These are phyloP conservation scores for Mortierella sp. DNA, from an alignment of 371 early-diverging fungal species.

Conservation along the genomic window DNA sequence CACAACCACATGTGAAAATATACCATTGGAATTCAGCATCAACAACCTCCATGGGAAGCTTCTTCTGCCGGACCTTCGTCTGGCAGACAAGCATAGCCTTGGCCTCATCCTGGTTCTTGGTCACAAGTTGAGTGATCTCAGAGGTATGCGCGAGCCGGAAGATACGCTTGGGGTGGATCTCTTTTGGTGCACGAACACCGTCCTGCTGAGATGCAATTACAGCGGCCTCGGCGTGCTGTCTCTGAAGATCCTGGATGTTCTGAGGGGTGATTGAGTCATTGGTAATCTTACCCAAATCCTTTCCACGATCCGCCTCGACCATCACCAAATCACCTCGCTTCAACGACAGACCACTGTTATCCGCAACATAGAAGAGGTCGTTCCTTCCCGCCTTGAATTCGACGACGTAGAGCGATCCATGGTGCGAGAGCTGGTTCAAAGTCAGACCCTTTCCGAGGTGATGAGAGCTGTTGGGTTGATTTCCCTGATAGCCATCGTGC, in stretches of 20 bases:
- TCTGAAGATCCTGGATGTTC: constrained; percentile 70
- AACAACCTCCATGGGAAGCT: constrained; percentile 94
- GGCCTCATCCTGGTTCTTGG: constrained; percentile 89
- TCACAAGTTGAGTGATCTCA: constrained; percentile 79
- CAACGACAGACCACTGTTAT: constrained; percentile 62
- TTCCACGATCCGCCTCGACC: constrained; percentile 97
- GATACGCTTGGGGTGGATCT: constrained; percentile 89
- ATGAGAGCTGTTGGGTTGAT: constrained; percentile 14
- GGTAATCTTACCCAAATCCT: constrained; percentile 92
- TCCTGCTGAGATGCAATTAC: constrained; percentile 43
- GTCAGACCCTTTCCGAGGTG: constrained; percentile 66
- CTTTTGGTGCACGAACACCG: constrained; percentile 63
- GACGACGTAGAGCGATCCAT: constrained; percentile 78
- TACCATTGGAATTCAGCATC: constrained; percentile 98
- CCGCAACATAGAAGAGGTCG: constrained; percentile 81
- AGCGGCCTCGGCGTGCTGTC: constrained; percentile 56
- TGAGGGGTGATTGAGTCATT: constrained; percentile 69
- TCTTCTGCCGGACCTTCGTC: constrained; percentile 86
- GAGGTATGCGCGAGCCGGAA: constrained; percentile 84
- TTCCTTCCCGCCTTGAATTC: constrained; percentile 93
- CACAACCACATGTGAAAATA: background rate
- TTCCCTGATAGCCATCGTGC: constrained; percentile 35
- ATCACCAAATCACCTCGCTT: constrained; percentile 87
- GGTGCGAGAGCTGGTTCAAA: constrained; percentile 63
- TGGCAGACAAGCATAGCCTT: constrained; percentile 91